A percentile compares a stretch with the other conserved stretches of the same genome.
Evolutionary conservation across 2,329 filamentous ascomycete genomes (phyloP).

Genomic region (Chaetomiaceae sp.): DNA sequence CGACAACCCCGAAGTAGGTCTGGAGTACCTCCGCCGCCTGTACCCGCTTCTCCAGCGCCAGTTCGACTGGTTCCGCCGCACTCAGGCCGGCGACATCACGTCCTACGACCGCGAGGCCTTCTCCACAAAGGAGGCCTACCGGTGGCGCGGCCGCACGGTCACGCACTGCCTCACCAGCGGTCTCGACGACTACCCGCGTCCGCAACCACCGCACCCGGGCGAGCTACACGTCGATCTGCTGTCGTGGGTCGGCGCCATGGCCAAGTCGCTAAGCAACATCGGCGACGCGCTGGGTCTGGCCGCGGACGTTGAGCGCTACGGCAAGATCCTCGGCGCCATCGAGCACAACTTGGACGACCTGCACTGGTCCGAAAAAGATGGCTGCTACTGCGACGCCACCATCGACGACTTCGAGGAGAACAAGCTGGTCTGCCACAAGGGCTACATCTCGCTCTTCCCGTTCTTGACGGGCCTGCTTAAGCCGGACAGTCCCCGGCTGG

Average conservation of each 20-base stretch:
- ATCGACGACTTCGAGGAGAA: slow-evolving; percentile 95
- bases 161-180: slow-evolving; percentile 88
- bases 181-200: slow-evolving; percentile 90
- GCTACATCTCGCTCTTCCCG: slow-evolving; percentile 89
- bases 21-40: slow-evolving; percentile 66
- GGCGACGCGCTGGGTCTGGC: slow-evolving; percentile 65
- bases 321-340: slow-evolving; percentile 68
- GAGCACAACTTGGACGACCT: slow-evolving; percentile 82
- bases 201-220: slow-evolving; percentile 88
- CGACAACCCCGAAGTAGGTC: slow-evolving; percentile 59
- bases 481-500: slow-evolving; percentile 66
- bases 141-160: slow-evolving; percentile 86
- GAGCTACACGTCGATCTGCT: slow-evolving; percentile 94
- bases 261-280: slow-evolving; percentile 74
- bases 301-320: slow-evolving; percentile 71
- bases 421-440: slow-evolving; percentile 86
- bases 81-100: slow-evolving; percentile 83
- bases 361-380: slow-evolving; percentile 78
- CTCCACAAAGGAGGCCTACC: slow-evolving; percentile 85
- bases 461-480: slow-evolving; percentile 79
- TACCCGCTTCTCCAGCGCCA: slow-evolving; percentile 86
- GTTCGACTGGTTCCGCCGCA: slow-evolving; percentile 91
- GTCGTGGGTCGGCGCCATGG: slow-evolving; percentile 97
- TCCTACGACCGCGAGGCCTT: slow-evolving; percentile 85
- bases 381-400: slow-evolving; percentile 89